Percentiles rank a stretch among this genome's conserved stretches.
phyloP scores from a whole-genome alignment of 2,329 filamentous ascomycete species.

The Aspergillus chevalieri region DNA sequence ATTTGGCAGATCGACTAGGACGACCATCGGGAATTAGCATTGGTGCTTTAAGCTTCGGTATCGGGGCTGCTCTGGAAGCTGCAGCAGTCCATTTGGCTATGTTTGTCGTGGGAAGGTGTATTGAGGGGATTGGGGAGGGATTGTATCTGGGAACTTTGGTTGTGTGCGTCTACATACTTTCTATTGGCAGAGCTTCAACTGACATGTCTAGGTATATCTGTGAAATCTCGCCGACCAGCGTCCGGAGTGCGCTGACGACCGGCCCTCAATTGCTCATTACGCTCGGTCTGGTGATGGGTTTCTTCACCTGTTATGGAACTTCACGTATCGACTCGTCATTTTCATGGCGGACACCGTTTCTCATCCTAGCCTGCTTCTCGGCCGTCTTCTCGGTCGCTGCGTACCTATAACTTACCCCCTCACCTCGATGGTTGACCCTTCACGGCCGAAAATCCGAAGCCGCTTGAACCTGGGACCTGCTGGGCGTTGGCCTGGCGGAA shows the following conservation, averaged over 20 bases:
- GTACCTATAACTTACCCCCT: constrained; percentile 47
- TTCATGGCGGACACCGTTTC: constrained; percentile 54
- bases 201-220: constrained; percentile 46
- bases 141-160: constrained; percentile 52
- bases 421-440: constrained; percentile 52
- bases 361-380: constrained; percentile 42
- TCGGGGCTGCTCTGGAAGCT: constrained; percentile 51
- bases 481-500: constrained; percentile 42
- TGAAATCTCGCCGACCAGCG: constrained; percentile 52
- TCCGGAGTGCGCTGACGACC: constrained; percentile 47
- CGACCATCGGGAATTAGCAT: constrained; percentile 45
- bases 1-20: constrained; percentile 49
- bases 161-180: constrained; percentile 30
- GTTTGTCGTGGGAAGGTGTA: constrained; percentile 50
- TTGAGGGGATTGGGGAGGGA: constrained; percentile 56
- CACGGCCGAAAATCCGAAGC: constrained; percentile 46
- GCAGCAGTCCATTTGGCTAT: constrained; percentile 43
- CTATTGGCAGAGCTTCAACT: neutral
- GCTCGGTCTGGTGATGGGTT: constrained; percentile 49
- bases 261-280: constrained; percentile 50
- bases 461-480: constrained; percentile 32
- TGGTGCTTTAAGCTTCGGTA: constrained; percentile 47
- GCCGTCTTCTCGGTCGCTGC: constrained; percentile 32
- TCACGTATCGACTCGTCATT: constrained; percentile 42
- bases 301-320: constrained; percentile 56